Conservation (phyloP, 1,284 basidiomycete genomes). For the Cutaneotrichosporon mucoides region DNA sequence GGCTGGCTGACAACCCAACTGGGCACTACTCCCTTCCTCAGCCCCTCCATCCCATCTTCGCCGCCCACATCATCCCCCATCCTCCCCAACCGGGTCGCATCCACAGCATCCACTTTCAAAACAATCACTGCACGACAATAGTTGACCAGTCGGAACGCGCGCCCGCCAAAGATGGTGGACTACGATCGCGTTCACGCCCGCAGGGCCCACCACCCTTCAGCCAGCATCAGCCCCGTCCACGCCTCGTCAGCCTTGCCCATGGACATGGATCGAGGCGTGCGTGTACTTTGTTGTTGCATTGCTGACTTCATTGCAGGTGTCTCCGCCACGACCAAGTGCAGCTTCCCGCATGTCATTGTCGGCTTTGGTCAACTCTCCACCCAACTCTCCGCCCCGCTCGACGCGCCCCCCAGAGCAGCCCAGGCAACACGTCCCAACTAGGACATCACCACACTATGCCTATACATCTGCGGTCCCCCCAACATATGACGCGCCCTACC, state of each 20-base stretch:
- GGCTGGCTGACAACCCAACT: too few relatives aligned
- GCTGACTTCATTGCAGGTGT: constrained; percentile 5
- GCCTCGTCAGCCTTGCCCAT: constrained; percentile 5
- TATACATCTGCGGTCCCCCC: neutral
- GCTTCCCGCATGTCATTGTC: constrained; percentile 39
- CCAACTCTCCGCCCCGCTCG: constrained; percentile 8
- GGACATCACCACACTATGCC: constrained; percentile 5
- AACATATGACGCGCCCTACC: constrained; percentile 5
- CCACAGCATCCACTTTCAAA: neutral
- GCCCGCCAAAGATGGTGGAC: constrained; percentile 8
- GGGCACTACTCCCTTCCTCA: too few relatives aligned
- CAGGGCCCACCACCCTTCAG: constrained; percentile 8
- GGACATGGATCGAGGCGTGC: constrained; percentile 14
- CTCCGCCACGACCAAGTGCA: constrained; percentile 25
- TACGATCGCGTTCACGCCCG: constrained; percentile 11
- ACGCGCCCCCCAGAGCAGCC: neutral
- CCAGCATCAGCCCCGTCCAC: constrained; percentile 15
- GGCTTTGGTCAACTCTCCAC: constrained; percentile 38
- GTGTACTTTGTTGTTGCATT: neutral
- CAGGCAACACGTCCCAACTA: constrained; percentile 2
- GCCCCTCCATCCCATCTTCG: neutral
- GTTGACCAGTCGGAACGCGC: neutral
- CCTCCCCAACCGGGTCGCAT: neutral
- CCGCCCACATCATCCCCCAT: neutral
- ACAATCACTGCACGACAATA: neutral